Conservation (phyloP, 2,329 filamentous ascomycete species). For the Ceratocystis lukuohia region DNA sequence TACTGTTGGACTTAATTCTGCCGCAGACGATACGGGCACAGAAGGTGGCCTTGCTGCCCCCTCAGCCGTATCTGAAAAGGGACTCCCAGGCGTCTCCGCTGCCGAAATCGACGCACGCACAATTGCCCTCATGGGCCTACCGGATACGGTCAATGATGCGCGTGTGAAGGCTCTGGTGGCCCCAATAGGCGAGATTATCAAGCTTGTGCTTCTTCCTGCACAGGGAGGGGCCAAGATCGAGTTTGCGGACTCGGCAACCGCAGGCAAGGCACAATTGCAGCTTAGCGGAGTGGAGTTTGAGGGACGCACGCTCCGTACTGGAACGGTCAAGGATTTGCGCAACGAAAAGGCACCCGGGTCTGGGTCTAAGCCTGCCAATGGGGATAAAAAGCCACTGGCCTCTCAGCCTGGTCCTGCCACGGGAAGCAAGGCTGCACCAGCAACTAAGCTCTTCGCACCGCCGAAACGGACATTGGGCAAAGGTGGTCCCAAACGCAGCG, state of each 20-base stretch:
- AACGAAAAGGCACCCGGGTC: conserved; percentile 21
- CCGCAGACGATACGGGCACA: conserved; percentile 22
- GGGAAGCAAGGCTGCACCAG: not conserved
- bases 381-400: too few relatives aligned
- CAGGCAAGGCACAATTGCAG: conserved; percentile 55
- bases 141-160: conserved; percentile 83
- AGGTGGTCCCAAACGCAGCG: conserved; percentile 22
- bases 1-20: conserved; percentile 23
- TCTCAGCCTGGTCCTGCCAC: not conserved
- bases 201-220: conserved; percentile 65
- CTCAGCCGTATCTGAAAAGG: not conserved
- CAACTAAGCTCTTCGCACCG: conserved; percentile 18
- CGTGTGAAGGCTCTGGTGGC: conserved; percentile 63
- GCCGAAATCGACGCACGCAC: conserved; percentile 47
- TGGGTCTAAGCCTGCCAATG: not conserved
- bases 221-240: conserved; percentile 81
- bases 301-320: conserved; percentile 41
- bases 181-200: conserved; percentile 55
- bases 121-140: conserved; percentile 69
- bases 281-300: conserved; percentile 44
- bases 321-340: conserved; percentile 42
- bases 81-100: conserved; percentile 22
- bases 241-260: conserved; percentile 54
- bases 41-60: conserved; percentile 23
- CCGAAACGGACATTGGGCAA: conserved; percentile 25